These are phyloP conservation scores for Fusarium subglutinans DNA, from an alignment of 2,329 filamentous ascomycete species.

Conservation along the genomic window DNA sequence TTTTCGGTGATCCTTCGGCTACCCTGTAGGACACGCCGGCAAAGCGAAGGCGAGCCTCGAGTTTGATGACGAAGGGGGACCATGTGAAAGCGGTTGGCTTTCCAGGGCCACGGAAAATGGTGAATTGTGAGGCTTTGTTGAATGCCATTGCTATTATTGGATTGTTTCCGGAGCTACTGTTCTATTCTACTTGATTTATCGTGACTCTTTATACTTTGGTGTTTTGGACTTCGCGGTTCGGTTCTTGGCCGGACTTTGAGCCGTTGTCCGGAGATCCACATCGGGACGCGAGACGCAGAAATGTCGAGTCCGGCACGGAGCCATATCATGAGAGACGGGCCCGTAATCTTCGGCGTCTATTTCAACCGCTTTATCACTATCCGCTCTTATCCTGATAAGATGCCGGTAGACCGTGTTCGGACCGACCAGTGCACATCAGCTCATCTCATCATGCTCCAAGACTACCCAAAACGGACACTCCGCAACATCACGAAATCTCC, in stretches of 20 bases:
- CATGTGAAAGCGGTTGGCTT: constrained; percentile 56
- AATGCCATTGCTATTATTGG: not conserved
- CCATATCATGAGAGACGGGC: not conserved
- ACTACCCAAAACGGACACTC: constrained; percentile 13
- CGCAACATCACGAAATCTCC: not conserved
- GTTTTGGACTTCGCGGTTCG: not conserved
- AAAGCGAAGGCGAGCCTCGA: constrained; percentile 69
- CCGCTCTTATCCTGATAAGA: not conserved
- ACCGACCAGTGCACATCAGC: not conserved
- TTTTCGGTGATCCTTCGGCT: constrained; percentile 54
- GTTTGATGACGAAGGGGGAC: constrained; percentile 71
- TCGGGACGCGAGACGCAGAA: not conserved
- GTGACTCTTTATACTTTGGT: not conserved
- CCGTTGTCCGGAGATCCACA: constrained; percentile 15
- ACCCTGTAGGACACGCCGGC: constrained; percentile 57
- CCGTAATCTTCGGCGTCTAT: not conserved
- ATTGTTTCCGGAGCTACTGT: too few relatives aligned
- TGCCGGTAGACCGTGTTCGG: not conserved
- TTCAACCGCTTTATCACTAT: not conserved
- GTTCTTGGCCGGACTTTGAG: constrained; percentile 3
- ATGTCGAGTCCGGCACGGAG: not conserved
- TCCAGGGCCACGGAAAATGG: constrained; percentile 61
- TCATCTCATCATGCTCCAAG: not conserved
- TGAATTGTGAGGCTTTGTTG: constrained; percentile 15
- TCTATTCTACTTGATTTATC: not conserved